These are phyloP conservation scores for Luffa aegyptiaca DNA, from an alignment of 306 rosid species.

Conservation along the genomic window DNA sequence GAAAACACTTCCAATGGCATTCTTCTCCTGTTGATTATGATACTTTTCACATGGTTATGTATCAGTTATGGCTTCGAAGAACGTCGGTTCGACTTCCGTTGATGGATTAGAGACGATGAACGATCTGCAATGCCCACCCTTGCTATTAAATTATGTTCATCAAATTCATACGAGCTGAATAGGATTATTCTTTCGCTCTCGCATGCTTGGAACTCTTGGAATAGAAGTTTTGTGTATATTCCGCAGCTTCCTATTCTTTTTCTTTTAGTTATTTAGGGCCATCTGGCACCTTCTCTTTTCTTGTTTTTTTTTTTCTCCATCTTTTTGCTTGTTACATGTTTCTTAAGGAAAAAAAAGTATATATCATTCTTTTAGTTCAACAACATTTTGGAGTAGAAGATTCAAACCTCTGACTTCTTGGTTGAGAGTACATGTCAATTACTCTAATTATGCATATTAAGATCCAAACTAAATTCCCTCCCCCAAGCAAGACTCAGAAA, in stretches of 20 bases:
- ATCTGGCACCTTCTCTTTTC: not conserved
- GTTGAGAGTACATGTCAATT: too few relatives aligned
- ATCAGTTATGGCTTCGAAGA: slow-evolving; percentile 78
- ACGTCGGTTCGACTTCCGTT: slow-evolving; percentile 30
- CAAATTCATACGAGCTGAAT: not conserved
- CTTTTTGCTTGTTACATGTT: not conserved
- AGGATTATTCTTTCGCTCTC: not conserved
- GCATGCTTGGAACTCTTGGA: not conserved
- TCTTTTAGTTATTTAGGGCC: not conserved
- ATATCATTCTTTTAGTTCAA: not conserved
- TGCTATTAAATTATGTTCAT: not conserved
- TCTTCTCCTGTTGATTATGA: slow-evolving; percentile 48
- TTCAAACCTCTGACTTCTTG: too few relatives aligned
- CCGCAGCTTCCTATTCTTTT: not conserved
- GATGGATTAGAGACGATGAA: not conserved
- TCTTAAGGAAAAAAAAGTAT: not conserved
- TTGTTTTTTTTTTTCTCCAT: not conserved
- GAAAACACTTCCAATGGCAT: slow-evolving; percentile 83
- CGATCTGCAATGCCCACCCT: not conserved
- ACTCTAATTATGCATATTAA: too few relatives aligned
- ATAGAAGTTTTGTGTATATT: not conserved
- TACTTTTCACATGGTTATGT: slow-evolving; percentile 78
- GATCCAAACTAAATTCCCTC: too few relatives aligned
- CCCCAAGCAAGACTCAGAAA: too few relatives aligned
- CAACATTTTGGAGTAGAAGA: too few relatives aligned